Percentiles rank a stretch among this genome's conserved stretches.
Conservation (phyloP, 2,329 filamentous ascomycete species). For the Sporothrix curviconia region DNA sequence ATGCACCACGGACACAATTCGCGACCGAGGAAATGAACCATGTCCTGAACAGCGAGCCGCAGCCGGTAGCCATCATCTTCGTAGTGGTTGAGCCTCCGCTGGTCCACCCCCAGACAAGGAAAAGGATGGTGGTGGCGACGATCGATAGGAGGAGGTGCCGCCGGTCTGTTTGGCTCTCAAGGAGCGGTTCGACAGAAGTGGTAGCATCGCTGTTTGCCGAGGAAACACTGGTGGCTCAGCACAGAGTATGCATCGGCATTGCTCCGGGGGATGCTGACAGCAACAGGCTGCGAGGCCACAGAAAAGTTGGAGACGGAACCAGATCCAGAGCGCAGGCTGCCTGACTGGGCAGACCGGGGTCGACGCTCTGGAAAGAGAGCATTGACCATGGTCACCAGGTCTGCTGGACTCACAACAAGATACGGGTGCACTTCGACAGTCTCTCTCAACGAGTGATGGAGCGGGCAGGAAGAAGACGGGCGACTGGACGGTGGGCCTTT, state of each 20-base stretch:
- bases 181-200: constrained; percentile 56
- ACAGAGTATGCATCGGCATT: constrained; percentile 63
- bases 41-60: constrained; percentile 62
- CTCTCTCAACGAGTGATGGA: constrained; percentile 68
- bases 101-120: constrained; percentile 33
- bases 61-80: constrained; percentile 61
- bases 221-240: constrained; percentile 64
- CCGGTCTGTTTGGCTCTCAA: constrained; percentile 51
- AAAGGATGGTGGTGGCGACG: constrained; percentile 38
- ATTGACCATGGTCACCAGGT: constrained; percentile 74
- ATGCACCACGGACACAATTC: constrained; percentile 60
- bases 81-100: constrained; percentile 43
- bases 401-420: constrained; percentile 70
- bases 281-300: constrained; percentile 61
- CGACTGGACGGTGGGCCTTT: constrained; percentile 40
- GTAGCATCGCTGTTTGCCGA: constrained; percentile 65
- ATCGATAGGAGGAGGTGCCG: constrained; percentile 42
- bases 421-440: constrained; percentile 75
- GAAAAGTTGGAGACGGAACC: constrained; percentile 64
- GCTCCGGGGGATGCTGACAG: constrained; percentile 49
- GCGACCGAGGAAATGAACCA: constrained; percentile 58
- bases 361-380: constrained; percentile 73
- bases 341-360: constrained; percentile 56
- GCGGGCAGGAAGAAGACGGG: constrained; percentile 62
- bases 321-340: constrained; percentile 57